Evolutionary conservation across 139 green algal species (phyloP), one percentile per base, ranked within the genome.

Genomic region (Coccomyxa sp.): DNA sequence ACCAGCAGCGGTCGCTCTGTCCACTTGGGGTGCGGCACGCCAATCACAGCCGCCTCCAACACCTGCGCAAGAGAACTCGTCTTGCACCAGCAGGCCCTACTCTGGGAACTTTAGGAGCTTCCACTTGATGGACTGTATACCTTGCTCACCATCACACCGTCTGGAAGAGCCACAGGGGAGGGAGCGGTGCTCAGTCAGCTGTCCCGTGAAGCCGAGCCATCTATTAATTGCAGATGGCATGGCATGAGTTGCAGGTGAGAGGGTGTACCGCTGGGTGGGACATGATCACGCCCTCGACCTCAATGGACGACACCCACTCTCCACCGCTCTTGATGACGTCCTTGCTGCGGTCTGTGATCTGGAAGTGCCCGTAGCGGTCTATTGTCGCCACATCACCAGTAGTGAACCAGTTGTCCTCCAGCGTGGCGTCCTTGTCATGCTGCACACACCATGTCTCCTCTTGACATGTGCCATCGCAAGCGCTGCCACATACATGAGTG

Each of bases 241-340:
- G n/a, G n/a, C n/a, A n/a, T n/a, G n/a, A n/a, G n/a, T n/a, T n/a
- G n/a, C n/a, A n/a, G n/a, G n/a, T n/a, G n/a, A n/a, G n/a, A n/a
- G n/a, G n/a, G 6, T 2, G 2, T 14, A 90, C 86, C 39, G 85
- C 27, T 0, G 88, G 83, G 54, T 90, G 85, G 0, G 83, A 80
- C 27, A 85, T 75, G 18, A 84, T 86, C 0, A 78, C 78, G 34
- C 91, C 92, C 69, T 94, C 90, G 27, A 94, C 79, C 34, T 88
- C 80, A 22, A 94, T 88, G 39, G 39, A 81, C 72, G 69, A 83
- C 70, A 94, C 92, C 89, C 89, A 94, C 80, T 95, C 91, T 9
- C 91, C 91, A 3, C 91, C 91, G 31, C 40, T 84, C 78, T 97
- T 97, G 77, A 97, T 94, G 12, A 97, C 89, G 78, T 97, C 93